A percentile compares a stretch with the other conserved stretches of the same genome.
These are phyloP conservation scores for Dryas octopetala DNA, from an alignment of 306 rosid species.

Conservation along the genomic window DNA sequence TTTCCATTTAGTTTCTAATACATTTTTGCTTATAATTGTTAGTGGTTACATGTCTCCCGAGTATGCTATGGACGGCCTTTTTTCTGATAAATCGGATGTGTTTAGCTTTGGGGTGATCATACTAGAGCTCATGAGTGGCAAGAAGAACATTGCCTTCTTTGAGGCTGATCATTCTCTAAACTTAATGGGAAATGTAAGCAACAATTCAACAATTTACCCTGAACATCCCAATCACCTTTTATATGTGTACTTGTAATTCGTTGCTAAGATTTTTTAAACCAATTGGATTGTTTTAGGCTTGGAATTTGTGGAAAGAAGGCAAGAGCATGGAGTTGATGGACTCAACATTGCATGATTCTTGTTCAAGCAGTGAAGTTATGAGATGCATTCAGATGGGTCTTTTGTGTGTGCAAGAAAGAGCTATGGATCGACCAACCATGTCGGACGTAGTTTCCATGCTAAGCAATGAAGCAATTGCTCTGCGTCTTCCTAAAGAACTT, in stretches of 20 bases:
- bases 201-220: background rate
- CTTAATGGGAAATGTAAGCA: constrained; percentile 14
- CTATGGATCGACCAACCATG: constrained; percentile 10
- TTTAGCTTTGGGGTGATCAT: constrained; percentile 22
- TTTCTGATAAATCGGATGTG: constrained; percentile 20
- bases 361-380: constrained; percentile 13
- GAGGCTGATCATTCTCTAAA: constrained; percentile 21
- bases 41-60: constrained; percentile 26
- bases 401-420: constrained; percentile 27
- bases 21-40: background rate
- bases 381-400: constrained; percentile 20
- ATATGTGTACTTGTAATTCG: background rate
- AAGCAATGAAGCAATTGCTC: constrained; percentile 10
- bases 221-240: background rate
- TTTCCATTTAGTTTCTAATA: background rate
- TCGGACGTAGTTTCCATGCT: constrained; percentile 8
- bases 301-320: constrained; percentile 24
- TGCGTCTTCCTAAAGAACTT: constrained; percentile 15
- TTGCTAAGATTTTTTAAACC: background rate
- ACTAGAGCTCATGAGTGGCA: constrained; percentile 14
- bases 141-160: constrained; percentile 22
- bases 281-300: constrained; percentile 11
- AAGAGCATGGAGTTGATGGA: constrained; percentile 13
- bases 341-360: background rate
- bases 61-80: constrained; percentile 17